Evolutionary conservation across 78 protist species (phyloP).

Genomic region (Guillardia theta): DNA sequence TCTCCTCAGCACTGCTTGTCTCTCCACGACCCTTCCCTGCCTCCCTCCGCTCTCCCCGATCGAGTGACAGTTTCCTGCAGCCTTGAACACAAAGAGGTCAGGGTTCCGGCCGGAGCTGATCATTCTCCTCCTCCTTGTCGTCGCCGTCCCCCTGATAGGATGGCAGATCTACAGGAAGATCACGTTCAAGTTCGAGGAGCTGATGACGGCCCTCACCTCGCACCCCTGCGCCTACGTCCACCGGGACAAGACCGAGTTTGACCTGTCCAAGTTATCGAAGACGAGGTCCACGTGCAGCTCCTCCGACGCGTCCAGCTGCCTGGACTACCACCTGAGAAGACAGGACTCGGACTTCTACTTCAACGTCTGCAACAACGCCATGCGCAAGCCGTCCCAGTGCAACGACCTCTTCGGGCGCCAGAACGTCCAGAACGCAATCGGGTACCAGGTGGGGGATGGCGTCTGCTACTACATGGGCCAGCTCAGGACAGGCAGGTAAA

Average conservation of each 20-base stretch:
- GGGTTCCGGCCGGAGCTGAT: neutral
- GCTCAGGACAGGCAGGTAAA: neutral
- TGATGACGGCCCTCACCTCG: constrained; percentile 9
- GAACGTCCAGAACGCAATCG: neutral
- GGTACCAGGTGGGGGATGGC: neutral
- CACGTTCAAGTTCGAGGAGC: neutral
- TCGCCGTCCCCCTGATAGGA: neutral
- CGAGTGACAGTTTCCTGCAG: too few species aligned
- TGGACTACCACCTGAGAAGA: neutral
- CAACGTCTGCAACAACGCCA: constrained; percentile 1
- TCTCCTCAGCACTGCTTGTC: too few species aligned
- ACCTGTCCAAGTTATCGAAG: neutral
- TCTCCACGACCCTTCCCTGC: too few species aligned
- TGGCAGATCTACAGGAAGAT: neutral
- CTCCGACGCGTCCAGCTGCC: neutral
- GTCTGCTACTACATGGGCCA: constrained; percentile 23
- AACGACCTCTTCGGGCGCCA: neutral
- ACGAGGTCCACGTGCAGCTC: neutral
- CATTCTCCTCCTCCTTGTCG: neutral
- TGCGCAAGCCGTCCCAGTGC: constrained; percentile 6
- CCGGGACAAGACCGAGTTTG: neutral
- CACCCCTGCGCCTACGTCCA: neutral
- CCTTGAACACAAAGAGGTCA: neutral
- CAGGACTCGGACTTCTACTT: neutral
- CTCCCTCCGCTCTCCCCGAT: too few species aligned